Evolutionary conservation across 148 eudicot species (phyloP).

Genomic region (Rhododendron vialii): DNA sequence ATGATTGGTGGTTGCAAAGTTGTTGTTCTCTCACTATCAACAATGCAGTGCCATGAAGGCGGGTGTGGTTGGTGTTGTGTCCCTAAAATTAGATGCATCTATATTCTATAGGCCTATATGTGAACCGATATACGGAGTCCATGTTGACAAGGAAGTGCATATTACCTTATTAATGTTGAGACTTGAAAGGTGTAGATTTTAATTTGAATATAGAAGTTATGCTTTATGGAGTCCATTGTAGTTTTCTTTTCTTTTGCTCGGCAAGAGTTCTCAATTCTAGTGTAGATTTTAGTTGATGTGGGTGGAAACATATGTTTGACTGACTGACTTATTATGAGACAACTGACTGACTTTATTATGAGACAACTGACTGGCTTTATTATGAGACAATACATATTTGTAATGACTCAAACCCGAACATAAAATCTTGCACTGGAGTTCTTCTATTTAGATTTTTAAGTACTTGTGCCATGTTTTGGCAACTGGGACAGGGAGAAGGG

Average conservation of each 20-base stretch:
- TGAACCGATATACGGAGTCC: neutral
- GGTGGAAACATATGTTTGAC: neutral
- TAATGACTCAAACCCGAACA: neutral
- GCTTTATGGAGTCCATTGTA: neutral
- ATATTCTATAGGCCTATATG: neutral
- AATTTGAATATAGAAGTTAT: neutral
- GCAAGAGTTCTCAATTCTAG: neutral
- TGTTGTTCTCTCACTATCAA: no score
- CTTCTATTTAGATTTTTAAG: no score
- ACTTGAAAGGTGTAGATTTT: neutral
- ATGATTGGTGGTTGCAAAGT: neutral
- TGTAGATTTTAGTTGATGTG: neutral
- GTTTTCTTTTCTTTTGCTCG: neutral
- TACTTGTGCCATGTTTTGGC: no score
- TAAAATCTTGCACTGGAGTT: neutral
- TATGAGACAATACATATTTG: neutral
- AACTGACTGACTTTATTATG: neutral
- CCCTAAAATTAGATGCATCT: neutral
- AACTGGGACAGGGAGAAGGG: no score
- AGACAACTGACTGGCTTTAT: neutral
- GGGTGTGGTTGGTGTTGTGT: no score
- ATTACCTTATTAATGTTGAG: neutral
- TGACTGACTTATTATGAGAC: neutral
- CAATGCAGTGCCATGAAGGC: no score
- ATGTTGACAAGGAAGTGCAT: neutral